Evolutionary conservation across 2,329 filamentous ascomycete species (phyloP), one percentile per base, ranked within the genome.

Genomic region (Epichloe aotearoae): DNA sequence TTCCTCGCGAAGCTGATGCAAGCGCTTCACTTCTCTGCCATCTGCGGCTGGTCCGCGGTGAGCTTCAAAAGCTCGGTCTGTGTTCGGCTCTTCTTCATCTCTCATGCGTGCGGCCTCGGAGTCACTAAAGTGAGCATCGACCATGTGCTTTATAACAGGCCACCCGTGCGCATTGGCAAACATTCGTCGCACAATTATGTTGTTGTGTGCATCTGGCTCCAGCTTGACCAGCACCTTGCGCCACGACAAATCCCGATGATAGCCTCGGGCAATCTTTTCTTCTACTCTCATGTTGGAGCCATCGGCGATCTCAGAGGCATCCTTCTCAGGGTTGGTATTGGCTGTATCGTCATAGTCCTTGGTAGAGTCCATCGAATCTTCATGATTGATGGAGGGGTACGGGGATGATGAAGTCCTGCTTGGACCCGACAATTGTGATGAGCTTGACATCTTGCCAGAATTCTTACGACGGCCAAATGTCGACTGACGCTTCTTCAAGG

Each of bases 121-220:
- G 62, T 94, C 86, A 50, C 82, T 86, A 64, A 98, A 98, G 68
- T 98, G 93, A 0, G 88, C 89, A 60, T 97, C 90, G 49, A 93
- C 91, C 19, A 97, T 71, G 67, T 98, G 93, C 68, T 96, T 90
- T 47, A 97, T 74, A 1, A 98, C 93, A 0, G 93, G 93, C 93
- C 93, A 98, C 2, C 93, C 93, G 60, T 95, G 95, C 0, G 93
- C 93, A 62, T 98, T 98, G 51, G 89, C 84, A 65, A 98, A 98
- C 83, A 89, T 95, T 51, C 93, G 84, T 15, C 93, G 84, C 23
- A 98, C 93, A 53, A 97, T 85, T 57, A 98, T 95, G 66, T 98
- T 98, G 68, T 98, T 98, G 70, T 98, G 93, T 0, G 93, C 93
- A 67, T 98, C 93, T 0, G 93, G 93, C 64, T 98, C 91, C 2